These are phyloP conservation scores for Gardenia jasminoides DNA, from an alignment of 257 asterid species.

Conservation along the genomic window DNA sequence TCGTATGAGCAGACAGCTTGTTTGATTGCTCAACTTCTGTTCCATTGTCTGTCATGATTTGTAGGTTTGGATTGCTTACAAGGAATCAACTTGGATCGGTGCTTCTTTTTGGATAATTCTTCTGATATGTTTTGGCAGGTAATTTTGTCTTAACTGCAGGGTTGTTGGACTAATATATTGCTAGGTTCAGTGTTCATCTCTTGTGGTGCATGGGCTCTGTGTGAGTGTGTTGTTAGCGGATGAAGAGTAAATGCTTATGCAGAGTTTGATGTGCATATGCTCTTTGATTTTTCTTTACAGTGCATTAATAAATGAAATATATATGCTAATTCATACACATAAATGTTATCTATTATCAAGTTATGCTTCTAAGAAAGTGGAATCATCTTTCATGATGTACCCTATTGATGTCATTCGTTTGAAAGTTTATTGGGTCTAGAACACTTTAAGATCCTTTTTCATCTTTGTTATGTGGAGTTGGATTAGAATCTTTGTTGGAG, in stretches of 20 bases:
- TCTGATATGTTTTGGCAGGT: conserved; percentile 83
- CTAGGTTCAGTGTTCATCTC: neutral
- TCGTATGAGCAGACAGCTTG: neutral
- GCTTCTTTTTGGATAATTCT: conserved; percentile 60
- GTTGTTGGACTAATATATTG: neutral
- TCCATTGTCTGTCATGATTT: neutral
- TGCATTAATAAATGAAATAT: too few relatives aligned
- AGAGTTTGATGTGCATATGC: neutral
- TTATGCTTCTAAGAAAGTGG: neutral
- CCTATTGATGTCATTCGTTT: neutral
- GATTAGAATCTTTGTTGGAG: neutral
- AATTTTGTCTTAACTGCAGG: neutral
- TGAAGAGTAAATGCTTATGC: too few relatives aligned
- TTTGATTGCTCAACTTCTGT: neutral
- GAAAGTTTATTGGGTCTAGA: neutral
- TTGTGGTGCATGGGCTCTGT: neutral
- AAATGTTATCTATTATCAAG: too few relatives aligned
- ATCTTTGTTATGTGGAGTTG: too few relatives aligned
- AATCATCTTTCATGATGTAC: neutral
- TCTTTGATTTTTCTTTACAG: neutral
- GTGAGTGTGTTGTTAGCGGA: neutral
- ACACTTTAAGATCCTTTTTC: neutral
- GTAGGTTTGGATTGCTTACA: conserved; percentile 89
- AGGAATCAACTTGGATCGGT: conserved; percentile 59
- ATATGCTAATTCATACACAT: neutral